Base-by-base conservation (phyloP, 139 green algal genomes). In the Picochlorum sp. region DNA sequence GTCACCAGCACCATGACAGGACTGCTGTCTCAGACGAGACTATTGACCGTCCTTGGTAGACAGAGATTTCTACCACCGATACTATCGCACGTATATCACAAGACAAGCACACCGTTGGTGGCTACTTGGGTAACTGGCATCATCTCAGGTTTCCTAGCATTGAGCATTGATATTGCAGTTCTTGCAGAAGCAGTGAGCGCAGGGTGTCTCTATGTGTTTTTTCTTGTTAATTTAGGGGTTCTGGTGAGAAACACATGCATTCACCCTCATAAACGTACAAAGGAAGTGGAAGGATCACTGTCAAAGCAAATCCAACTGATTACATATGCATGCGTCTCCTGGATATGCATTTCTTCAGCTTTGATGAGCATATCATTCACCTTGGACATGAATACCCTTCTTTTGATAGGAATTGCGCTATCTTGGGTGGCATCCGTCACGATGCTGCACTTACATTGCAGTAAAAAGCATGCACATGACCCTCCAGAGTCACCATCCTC, bases 151-250 rank as follows among this genome's bases (percentile, higher is more conserved):
- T 20, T 84, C 5, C 76, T 95, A 10, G 84, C 85, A 3, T 66
- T 96, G 10, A 54, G 92, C 6, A 62, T 91, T 4, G 79, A 92
- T 74, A 87, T 96, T 45, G 80, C 88, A 49, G 30, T 84, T 6
- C 79, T 96, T 23, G 80, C 90, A 1, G 82, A 88, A 70, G 71
- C 96, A 26, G 90, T 57, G 5, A 55, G 32, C 16, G 37, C 34
- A 49, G 89, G 89, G 58, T 94, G 87, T 7, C 80, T 96, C 9
- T 78, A 89, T 49, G 82, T 95, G 3, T 95, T 96, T 63, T 68
- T 72, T 51, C 66, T 75, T 37, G 87, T 96, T 30, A 81, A 71
- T 61, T 45, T 69, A 0, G 86, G 67, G 14, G 55, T 78, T 30
- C 65, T 78, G 44, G 45, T 74, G 78, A 79, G 7, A 78, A 79